phyloP scores from a whole-genome alignment of 2,329 filamentous ascomycete genomes.

The Ophiostoma tasmaniense region DNA sequence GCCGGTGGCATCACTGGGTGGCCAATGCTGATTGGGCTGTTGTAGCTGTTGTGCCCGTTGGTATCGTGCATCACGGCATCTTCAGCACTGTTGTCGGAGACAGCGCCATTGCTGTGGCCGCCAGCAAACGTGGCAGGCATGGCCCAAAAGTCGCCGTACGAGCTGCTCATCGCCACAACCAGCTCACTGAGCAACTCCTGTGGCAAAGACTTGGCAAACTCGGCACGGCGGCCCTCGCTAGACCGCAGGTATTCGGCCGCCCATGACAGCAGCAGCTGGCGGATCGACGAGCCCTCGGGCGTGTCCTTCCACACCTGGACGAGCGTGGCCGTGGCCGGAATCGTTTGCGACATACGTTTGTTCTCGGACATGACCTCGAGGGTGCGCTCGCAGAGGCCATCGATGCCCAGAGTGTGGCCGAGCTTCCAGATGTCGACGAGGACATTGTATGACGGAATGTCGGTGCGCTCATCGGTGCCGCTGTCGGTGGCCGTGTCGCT shows the following conservation, averaged over 20 bases:
- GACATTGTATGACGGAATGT: constrained; percentile 44
- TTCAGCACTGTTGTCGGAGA: neutral
- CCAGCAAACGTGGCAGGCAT: constrained; percentile 2
- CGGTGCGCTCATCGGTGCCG: constrained; percentile 23
- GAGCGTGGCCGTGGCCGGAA: constrained; percentile 50
- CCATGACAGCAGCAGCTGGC: constrained; percentile 51
- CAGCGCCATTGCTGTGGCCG: neutral
- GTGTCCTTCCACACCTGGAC: constrained; percentile 56
- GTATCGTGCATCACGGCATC: neutral
- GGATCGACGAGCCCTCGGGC: constrained; percentile 50
- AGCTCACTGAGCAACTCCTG: constrained; percentile 56
- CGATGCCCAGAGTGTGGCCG: constrained; percentile 42
- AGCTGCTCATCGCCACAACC: constrained; percentile 50
- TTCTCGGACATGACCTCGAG: constrained; percentile 51
- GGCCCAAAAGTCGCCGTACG: constrained; percentile 32
- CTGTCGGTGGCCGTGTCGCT: constrained; percentile 18
- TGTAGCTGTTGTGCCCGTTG: neutral
- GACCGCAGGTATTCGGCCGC: constrained; percentile 55
- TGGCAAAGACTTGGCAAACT: constrained; percentile 53
- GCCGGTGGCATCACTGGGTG: constrained; percentile 18
- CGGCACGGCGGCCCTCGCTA: constrained; percentile 45
- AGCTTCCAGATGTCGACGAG: constrained; percentile 51
- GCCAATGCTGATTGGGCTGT: neutral
- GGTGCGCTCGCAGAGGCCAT: constrained; percentile 47
- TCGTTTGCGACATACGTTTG: constrained; percentile 42